phyloP scores from a whole-genome alignment of 2,329 filamentous ascomycete species.

The Herpotrichia juniperi region DNA sequence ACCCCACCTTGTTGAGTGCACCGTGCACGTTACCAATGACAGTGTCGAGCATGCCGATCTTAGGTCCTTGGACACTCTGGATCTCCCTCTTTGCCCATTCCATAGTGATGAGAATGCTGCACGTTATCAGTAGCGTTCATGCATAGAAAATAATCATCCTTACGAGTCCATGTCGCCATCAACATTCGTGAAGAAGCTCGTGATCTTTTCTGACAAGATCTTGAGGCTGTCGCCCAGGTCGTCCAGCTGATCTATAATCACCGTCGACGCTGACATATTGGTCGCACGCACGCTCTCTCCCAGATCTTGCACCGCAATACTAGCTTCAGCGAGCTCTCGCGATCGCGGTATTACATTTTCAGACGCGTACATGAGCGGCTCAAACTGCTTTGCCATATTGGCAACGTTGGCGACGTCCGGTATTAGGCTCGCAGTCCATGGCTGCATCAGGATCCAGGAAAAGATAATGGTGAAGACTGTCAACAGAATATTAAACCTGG shows the following conservation, averaged over 20 bases:
- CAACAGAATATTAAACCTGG: conserved; percentile 70
- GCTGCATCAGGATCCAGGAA: conserved; percentile 69
- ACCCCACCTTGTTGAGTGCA: conserved; percentile 67
- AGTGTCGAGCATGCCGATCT: conserved; percentile 67
- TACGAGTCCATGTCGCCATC: conserved; percentile 89
- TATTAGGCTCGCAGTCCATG: conserved; percentile 69
- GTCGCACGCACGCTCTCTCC: conserved; percentile 87
- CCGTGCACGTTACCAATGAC: conserved; percentile 85
- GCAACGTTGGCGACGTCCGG: conserved; percentile 92
- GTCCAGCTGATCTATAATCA: conserved; percentile 86
- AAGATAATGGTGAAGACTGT: conserved; percentile 68
- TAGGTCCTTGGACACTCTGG: conserved; percentile 50
- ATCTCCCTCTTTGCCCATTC: conserved; percentile 93
- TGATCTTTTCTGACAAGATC: conserved; percentile 82
- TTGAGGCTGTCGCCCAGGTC: conserved; percentile 85
- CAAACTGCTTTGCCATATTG: conserved; percentile 86
- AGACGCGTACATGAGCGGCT: conserved; percentile 93
- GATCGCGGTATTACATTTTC: conserved; percentile 88
- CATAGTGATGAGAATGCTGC: conserved; percentile 88
- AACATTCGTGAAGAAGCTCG: conserved; percentile 90
- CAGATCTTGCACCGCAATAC: conserved; percentile 92
- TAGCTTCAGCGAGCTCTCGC: conserved; percentile 85
- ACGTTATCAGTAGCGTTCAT: conserved; percentile 16
- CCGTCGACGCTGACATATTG: conserved; percentile 87
- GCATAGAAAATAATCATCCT: conserved; percentile 26